A percentile compares a stretch with the other conserved stretches of the same genome.
Conservation (phyloP, 805 yeast species). For the Saccharomyces kudriavzevii region DNA sequence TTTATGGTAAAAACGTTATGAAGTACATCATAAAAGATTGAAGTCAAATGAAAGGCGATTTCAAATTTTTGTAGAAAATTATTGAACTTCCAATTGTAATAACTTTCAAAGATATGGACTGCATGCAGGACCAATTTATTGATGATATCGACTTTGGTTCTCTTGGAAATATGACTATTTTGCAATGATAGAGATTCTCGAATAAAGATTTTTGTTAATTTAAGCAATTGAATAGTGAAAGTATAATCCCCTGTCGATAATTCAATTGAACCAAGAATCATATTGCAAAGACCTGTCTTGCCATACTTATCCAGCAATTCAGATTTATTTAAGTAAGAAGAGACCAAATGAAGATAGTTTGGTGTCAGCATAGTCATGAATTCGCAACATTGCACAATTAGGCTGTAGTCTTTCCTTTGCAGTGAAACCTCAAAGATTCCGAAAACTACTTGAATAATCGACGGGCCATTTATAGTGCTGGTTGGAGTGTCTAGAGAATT, state of each 20-base stretch:
- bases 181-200: conserved; percentile 37
- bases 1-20: conserved; percentile 40
- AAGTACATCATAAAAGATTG: conserved; percentile 48
- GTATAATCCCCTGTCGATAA: conserved; percentile 57
- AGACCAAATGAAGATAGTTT: conserved; percentile 56
- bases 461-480: background rate
- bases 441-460: conserved; percentile 52
- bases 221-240: conserved; percentile 55
- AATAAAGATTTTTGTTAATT: conserved; percentile 46
- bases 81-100: conserved; percentile 59
- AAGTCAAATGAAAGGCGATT: conserved; percentile 48
- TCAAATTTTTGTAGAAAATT: conserved; percentile 49
- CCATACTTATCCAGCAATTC: conserved; percentile 53
- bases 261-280: conserved; percentile 64
- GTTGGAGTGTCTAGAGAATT: conserved; percentile 38
- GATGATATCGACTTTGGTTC: conserved; percentile 47
- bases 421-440: conserved; percentile 62
- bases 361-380: conserved; percentile 43
- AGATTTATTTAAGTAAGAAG: conserved; percentile 70
- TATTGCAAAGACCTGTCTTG: conserved; percentile 55
- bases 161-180: conserved; percentile 29
- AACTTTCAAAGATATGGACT: conserved; percentile 67
- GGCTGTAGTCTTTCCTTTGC: conserved; percentile 42
- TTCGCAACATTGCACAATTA: conserved; percentile 39
- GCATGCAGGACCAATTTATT: conserved; percentile 47